Evolutionary conservation across 306 rosid species (phyloP), one percentile per base, ranked within the genome.

Genomic region (Prunus dulcis): DNA sequence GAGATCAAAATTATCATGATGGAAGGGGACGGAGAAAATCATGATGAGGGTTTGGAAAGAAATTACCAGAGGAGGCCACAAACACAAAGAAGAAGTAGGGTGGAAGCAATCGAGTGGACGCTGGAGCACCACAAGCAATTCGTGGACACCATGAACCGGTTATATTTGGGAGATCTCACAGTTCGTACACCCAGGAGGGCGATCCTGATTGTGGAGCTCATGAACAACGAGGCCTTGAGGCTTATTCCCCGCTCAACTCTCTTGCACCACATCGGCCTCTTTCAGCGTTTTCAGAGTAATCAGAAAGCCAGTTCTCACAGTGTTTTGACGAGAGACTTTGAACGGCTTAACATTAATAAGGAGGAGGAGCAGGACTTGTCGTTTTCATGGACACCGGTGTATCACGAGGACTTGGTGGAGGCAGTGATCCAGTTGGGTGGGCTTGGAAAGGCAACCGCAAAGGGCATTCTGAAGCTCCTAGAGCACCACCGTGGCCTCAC

Each of bases 71-170:
- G 15, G 6, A 49, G 62, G 28, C 13, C 43, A 38, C 43, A 7
- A 1, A 6, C 43, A 38, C 43, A 6, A 38, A 38, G 43, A 56
- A n/a, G 62, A 56, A 56, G 62, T 2, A 3, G 1, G 0, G 2
- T 6, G 1, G 62, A 56, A 56, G 2, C 32, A 25, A 9, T 25
- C 28, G 22, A 47, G 30, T 47, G 58, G 73, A 68, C 73, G 22
- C 73, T 68, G 41, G 57, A 68, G 14, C 73, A 68, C 43, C 73
- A 68, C 58, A 47, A 47, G 41, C 38, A 20, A 18, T 46, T 68
- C 12, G 6, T 68, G 5, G 72, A 68, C 34, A 3, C 58, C 6
- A 34, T 17, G 20, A 5, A 47, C 22, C 22, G 17, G 17, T 25
- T 58, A 30, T 18, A 17, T 9, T 3, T 56, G 30, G 9, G 4